Percentiles rank a stretch among this genome's conserved stretches.
Evolutionary conservation across 2,329 filamentous ascomycete species (phyloP).

Genomic region (Phyllosticta capitalensis): DNA sequence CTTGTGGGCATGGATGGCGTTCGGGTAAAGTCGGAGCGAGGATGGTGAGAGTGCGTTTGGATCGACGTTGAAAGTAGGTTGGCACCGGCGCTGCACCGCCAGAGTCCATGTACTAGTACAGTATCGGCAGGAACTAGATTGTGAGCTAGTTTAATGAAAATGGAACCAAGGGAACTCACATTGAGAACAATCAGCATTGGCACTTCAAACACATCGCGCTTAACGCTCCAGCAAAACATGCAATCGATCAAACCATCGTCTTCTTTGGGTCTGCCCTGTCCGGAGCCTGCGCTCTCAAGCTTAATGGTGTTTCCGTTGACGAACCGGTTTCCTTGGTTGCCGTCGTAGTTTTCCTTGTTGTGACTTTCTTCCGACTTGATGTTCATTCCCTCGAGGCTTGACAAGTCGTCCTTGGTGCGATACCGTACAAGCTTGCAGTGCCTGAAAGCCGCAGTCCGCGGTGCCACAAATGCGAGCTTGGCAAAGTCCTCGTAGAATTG

Average conservation of each 20-base stretch:
- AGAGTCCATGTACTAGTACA: not conserved
- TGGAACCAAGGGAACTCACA: constrained; percentile 50
- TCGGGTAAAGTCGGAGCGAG: not conserved
- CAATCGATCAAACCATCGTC: constrained; percentile 89
- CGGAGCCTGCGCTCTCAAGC: constrained; percentile 38
- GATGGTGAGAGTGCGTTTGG: not conserved
- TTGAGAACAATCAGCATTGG: constrained; percentile 98
- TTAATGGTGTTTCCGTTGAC: constrained; percentile 6
- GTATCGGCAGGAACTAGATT: constrained; percentile 5
- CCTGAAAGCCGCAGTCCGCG: constrained; percentile 72
- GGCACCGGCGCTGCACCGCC: not conserved
- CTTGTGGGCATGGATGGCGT: not conserved
- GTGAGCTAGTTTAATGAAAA: not conserved
- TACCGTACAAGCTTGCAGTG: constrained; percentile 87
- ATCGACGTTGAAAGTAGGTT: not conserved
- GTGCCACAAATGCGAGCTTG: constrained; percentile 83
- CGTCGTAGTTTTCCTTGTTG: not conserved
- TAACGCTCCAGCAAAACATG: constrained; percentile 94
- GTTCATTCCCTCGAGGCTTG: constrained; percentile 19
- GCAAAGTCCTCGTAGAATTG: constrained; percentile 96
- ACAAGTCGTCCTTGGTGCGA: constrained; percentile 39
- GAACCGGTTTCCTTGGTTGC: not conserved
- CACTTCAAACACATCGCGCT: constrained; percentile 94
- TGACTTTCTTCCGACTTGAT: constrained; percentile 10
- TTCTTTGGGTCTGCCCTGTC: constrained; percentile 68